Conservation (phyloP, 1,284 basidiomycete species). For the Dichomitus squalens region DNA sequence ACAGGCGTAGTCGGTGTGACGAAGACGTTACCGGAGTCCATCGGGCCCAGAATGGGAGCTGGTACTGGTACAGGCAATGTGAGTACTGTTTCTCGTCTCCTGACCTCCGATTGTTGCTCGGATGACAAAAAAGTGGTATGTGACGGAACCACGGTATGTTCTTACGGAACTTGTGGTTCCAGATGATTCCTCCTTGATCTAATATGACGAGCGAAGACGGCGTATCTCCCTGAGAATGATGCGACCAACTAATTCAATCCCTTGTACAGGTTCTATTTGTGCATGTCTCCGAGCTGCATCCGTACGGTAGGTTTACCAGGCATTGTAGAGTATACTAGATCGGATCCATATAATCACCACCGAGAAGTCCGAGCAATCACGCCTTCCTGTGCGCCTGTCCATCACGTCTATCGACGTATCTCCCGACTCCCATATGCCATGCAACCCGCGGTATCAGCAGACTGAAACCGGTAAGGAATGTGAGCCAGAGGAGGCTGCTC, state of each 20-base stretch:
- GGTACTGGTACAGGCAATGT: background rate
- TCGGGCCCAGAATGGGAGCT: background rate
- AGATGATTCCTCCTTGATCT: constrained; percentile 80
- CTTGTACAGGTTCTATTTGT: background rate
- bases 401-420: constrained; percentile 70
- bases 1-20: constrained; percentile 11
- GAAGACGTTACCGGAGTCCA: background rate
- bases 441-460: constrained; percentile 67
- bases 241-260: constrained; percentile 5
- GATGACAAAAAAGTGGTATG: constrained; percentile 74
- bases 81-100: background rate
- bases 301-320: constrained; percentile 19
- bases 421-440: constrained; percentile 73
- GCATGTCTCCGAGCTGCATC: constrained; percentile 1
- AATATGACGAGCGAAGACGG: constrained; percentile 65
- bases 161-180: constrained; percentile 41
- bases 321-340: constrained; percentile 19
- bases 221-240: too few relatives aligned
- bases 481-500: constrained; percentile 70
- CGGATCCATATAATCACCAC: constrained; percentile 1
- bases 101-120: constrained; percentile 23
- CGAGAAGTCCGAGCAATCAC: constrained; percentile 13
- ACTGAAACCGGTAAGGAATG: constrained; percentile 61
- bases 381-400: constrained; percentile 33
- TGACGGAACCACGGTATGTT: constrained; percentile 56